Evolutionary conservation across 768 basidiomycete genomes (phyloP).

Genomic region (Guyanaporus albipodus): DNA sequence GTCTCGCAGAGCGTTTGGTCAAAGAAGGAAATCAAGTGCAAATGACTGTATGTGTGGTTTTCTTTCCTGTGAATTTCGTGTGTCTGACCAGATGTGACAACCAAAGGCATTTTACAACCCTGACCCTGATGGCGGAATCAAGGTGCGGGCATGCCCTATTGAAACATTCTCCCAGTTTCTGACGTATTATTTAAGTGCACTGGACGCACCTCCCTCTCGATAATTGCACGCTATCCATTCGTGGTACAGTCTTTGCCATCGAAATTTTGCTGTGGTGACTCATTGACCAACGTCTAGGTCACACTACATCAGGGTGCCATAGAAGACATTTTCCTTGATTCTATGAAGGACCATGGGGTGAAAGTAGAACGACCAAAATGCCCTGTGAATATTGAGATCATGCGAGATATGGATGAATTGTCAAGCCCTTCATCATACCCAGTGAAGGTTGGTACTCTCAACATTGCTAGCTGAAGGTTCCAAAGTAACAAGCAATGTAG

Average conservation of each 20-base stretch:
- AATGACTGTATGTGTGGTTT: background rate
- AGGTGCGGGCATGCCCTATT: background rate
- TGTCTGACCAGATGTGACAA: background rate
- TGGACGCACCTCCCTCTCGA: background rate
- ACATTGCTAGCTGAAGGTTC: too few species aligned
- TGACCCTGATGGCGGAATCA: background rate
- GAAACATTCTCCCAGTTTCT: background rate
- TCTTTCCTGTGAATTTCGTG: background rate
- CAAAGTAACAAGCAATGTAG: slow-evolving; percentile 7
- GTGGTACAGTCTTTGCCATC: background rate
- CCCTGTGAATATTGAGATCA: background rate
- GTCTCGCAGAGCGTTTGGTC: background rate
- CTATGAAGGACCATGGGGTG: background rate
- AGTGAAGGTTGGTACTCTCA: slow-evolving; percentile 21
- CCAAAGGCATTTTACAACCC: background rate
- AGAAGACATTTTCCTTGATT: background rate
- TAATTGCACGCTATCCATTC: background rate
- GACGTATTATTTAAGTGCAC: background rate
- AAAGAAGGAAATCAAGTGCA: background rate
- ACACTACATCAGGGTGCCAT: background rate
- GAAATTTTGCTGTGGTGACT: background rate
- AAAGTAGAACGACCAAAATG: background rate
- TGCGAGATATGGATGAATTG: background rate
- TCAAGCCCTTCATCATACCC: slow-evolving; percentile 14
- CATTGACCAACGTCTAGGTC: background rate